Evolutionary conservation across 331 rosid genomes (phyloP).

Genomic region (Erythrophleum ivorense): DNA sequence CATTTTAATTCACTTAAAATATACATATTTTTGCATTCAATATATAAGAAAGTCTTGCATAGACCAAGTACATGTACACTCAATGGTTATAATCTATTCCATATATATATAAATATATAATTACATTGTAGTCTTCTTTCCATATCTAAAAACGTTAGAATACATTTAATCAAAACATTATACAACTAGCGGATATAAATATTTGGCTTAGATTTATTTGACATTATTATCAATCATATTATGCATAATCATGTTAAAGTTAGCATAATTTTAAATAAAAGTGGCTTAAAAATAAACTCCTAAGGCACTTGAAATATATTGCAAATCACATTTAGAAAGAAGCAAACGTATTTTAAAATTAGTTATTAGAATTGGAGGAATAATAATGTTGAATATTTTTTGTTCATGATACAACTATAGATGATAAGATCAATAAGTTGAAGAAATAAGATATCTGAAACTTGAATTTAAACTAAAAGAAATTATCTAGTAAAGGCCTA

Average conservation of each 20-base stretch:
- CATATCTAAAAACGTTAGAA: neutral
- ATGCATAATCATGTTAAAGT: neutral
- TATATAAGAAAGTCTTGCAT: no score
- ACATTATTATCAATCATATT: neutral
- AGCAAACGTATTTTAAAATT: neutral
- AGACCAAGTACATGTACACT: no score
- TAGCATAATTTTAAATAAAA: neutral
- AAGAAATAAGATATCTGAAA: neutral
- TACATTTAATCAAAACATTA: neutral
- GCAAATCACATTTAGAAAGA: neutral
- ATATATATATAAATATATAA: neutral
- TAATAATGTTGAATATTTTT: conserved; percentile 20
- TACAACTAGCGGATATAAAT: no score
- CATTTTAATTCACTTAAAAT: no score
- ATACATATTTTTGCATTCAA: no score
- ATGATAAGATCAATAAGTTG: conserved; percentile 8
- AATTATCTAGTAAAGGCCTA: conserved; percentile 6
- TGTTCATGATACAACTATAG: neutral
- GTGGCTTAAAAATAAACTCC: neutral
- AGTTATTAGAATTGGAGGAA: neutral
- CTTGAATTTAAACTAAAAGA: conserved; percentile 24
- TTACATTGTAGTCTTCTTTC: conserved; percentile 12
- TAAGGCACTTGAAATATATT: conserved; percentile 9
- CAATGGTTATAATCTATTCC: no score
- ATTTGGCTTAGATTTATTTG: neutral